Percentiles rank a stretch among this genome's conserved stretches.
phyloP scores from a whole-genome alignment of 192 early-diverging fungal species.

The Rhizophagus prolifer region DNA sequence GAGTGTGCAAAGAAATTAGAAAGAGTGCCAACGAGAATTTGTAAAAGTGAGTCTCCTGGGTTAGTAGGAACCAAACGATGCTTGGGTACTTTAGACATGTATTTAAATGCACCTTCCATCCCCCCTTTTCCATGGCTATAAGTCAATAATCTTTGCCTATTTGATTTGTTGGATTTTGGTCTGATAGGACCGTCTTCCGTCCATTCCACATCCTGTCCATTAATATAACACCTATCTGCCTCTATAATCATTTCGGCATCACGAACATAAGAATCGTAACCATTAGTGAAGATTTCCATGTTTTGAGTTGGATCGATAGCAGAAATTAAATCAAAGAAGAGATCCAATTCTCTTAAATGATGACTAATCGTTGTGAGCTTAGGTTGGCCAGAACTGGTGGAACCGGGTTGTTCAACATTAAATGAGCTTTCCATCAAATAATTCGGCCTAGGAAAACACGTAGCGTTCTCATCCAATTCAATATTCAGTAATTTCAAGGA shows the following conservation, averaged over 20 bases:
- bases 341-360: conserved; percentile 56
- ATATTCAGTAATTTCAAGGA: conserved; percentile 76
- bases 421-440: conserved; percentile 5
- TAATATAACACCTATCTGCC: conserved; percentile 50
- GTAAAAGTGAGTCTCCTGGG: conserved; percentile 64
- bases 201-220: conserved; percentile 36
- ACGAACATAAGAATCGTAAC: conserved; percentile 55
- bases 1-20: conserved; percentile 85
- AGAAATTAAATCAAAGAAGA: conserved; percentile 57
- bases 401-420: not conserved
- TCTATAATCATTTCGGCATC: conserved; percentile 53
- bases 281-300: conserved; percentile 51
- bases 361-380: conserved; percentile 50
- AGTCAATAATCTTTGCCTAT: conserved; percentile 33
- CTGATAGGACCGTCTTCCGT: conserved; percentile 29
- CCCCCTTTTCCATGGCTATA: conserved; percentile 42
- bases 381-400: not conserved
- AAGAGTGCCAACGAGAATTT: conserved; percentile 64
- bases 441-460: conserved; percentile 41
- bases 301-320: conserved; percentile 52
- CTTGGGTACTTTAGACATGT: conserved; percentile 34
- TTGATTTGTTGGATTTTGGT: conserved; percentile 36
- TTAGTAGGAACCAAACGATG: conserved; percentile 45
- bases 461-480: conserved; percentile 53
- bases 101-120: conserved; percentile 47